A percentile compares a stretch with the other conserved stretches of the same genome.
Conservation (phyloP, 345 rosid genomes). For the Litchi chinensis region DNA sequence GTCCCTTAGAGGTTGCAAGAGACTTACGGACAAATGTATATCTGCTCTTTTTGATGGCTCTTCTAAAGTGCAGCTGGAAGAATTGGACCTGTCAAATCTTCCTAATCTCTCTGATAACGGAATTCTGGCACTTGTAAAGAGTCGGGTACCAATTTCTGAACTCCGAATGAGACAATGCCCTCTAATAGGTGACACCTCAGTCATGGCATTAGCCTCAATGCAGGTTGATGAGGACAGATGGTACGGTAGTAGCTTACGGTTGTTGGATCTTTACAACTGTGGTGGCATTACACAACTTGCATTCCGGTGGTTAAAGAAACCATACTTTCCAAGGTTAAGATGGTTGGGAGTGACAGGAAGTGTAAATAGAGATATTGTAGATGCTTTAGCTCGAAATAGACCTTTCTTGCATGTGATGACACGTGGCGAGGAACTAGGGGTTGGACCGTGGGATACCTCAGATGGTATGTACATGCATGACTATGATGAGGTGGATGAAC, state of each 20-base stretch:
- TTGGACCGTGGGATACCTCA: constrained; percentile 55
- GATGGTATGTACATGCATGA: constrained; percentile 52
- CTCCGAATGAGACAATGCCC: constrained; percentile 92
- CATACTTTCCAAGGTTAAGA: constrained; percentile 84
- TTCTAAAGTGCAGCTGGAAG: constrained; percentile 60
- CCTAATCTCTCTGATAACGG: constrained; percentile 74
- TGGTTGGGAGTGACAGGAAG: constrained; percentile 89
- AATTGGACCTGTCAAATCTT: constrained; percentile 81
- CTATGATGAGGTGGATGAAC: constrained; percentile 54
- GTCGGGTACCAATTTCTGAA: constrained; percentile 62
- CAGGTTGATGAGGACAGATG: constrained; percentile 60
- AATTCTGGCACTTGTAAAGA: constrained; percentile 59
- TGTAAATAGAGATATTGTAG: constrained; percentile 71
- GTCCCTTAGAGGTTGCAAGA: constrained; percentile 89
- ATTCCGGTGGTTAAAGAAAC: constrained; percentile 82
- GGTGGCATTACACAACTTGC: constrained; percentile 82
- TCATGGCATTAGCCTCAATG: constrained; percentile 90
- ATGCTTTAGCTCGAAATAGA: constrained; percentile 79
- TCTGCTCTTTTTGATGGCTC: constrained; percentile 65
- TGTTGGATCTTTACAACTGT: constrained; percentile 72
- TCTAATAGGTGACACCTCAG: constrained; percentile 70
- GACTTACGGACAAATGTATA: constrained; percentile 77
- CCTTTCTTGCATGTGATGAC: constrained; percentile 66
- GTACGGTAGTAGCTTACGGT: constrained; percentile 67
- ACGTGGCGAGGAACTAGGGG: constrained; percentile 78